Conservation (phyloP, 2,329 filamentous ascomycete species). For the Chrysoporthe deuterocubensis region DNA sequence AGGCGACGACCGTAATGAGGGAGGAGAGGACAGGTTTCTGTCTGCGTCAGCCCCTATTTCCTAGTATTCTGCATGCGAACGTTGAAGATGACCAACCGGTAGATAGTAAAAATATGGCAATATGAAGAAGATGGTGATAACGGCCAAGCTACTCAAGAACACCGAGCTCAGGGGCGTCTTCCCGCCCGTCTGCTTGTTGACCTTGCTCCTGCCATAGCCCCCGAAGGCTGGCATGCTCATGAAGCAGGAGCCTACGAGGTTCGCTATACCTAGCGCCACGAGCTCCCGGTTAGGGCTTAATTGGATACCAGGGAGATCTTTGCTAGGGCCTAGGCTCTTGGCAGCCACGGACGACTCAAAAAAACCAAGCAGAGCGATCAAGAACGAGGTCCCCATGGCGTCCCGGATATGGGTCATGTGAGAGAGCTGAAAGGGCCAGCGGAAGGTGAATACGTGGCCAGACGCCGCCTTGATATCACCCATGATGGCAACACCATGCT, state of each 20-base stretch:
- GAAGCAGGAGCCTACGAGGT: constrained; percentile 89
- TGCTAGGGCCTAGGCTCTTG: constrained; percentile 77
- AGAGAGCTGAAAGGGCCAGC: constrained; percentile 79
- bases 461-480: constrained; percentile 77
- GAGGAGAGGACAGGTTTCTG: constrained; percentile 91
- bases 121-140: constrained; percentile 80
- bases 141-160: constrained; percentile 79
- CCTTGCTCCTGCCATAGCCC: constrained; percentile 93
- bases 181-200: constrained; percentile 90
- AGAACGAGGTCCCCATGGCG: constrained; percentile 86
- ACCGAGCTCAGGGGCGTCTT: constrained; percentile 94
- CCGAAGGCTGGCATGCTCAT: constrained; percentile 93
- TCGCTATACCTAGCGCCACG: constrained; percentile 87
- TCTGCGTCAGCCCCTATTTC: constrained; percentile 10
- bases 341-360: constrained; percentile 97
- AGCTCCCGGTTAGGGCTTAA: constrained; percentile 92
- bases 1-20: constrained; percentile 95
- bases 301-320: constrained; percentile 76
- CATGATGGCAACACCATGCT: constrained; percentile 79
- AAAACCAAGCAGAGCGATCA: constrained; percentile 95
- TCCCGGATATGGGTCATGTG: constrained; percentile 83
- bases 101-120: constrained; percentile 94
- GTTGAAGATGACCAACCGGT: constrained; percentile 65
- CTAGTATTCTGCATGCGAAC: too few species aligned
- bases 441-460: constrained; percentile 76